Conservation (phyloP, 129 eudicot genomes). For the Calendula officinalis region DNA sequence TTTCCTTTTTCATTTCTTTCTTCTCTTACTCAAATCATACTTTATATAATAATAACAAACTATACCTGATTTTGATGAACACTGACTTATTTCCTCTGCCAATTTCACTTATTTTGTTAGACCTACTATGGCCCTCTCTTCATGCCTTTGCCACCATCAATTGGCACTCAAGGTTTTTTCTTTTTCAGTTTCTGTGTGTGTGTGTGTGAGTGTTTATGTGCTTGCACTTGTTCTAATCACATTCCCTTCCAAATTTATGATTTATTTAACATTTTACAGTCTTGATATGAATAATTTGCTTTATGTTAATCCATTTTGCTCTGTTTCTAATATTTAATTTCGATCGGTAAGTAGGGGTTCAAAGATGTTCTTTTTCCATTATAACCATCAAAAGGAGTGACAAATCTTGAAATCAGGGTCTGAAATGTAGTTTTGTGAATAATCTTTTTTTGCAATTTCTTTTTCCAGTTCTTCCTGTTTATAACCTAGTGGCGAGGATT, state of each 20-base stretch:
- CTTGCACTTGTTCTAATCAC: constrained; percentile 5
- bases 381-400: constrained; percentile 7
- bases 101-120: constrained; percentile 12
- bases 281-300: constrained; percentile 17
- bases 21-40: background rate
- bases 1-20: constrained; percentile 18
- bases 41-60: background rate
- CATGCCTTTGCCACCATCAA: constrained; percentile 49
- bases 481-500: too few species aligned
- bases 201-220: constrained; percentile 3
- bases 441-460: background rate
- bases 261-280: constrained; percentile 11
- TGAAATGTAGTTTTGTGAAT: background rate
- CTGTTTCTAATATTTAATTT: background rate
- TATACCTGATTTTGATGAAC: constrained; percentile 25
- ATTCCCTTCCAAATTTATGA: background rate
- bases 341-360: constrained; percentile 21
- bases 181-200: background rate
- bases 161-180: constrained; percentile 53
- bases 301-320: constrained; percentile 11
- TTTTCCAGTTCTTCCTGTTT: too few species aligned
- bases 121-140: constrained; percentile 59
- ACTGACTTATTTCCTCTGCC: constrained; percentile 16
- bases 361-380: constrained; percentile 7
- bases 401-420: background rate